Evolutionary conservation across 768 basidiomycete species (phyloP).

Genomic region (Lactifluus pinguis): DNA sequence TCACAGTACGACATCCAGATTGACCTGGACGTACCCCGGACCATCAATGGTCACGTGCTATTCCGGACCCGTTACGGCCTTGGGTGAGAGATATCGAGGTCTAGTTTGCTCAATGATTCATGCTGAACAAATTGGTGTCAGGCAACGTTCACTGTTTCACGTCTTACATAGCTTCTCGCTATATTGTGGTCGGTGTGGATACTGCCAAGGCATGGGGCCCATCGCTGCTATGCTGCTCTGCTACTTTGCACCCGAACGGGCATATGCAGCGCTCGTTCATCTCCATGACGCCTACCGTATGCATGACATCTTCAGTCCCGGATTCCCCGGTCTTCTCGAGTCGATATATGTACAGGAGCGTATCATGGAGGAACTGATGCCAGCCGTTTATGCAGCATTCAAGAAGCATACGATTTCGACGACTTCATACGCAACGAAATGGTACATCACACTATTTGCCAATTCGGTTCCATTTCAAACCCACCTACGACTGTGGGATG

Average conservation of each 20-base stretch:
- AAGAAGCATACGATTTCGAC: conserved; percentile 85
- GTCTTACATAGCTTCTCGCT: conserved; percentile 89
- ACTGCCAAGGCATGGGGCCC: conserved; percentile 98
- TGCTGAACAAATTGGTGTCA: conserved; percentile 24
- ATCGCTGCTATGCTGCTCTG: conserved; percentile 91
- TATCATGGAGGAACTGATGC: conserved; percentile 80
- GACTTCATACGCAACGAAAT: conserved; percentile 94
- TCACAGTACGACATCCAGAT: conserved; percentile 94
- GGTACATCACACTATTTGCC: conserved; percentile 98
- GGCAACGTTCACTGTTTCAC: conserved; percentile 92
- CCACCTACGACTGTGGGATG: conserved; percentile 93
- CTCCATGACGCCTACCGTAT: conserved; percentile 83
- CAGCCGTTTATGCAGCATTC: conserved; percentile 79
- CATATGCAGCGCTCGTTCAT: conserved; percentile 76
- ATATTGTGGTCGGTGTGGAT: conserved; percentile 78
- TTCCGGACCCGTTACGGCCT: conserved; percentile 94
- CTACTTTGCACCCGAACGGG: conserved; percentile 87
- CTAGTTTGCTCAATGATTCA: background rate
- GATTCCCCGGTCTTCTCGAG: conserved; percentile 93
- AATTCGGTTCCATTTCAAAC: conserved; percentile 95
- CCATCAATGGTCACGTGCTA: conserved; percentile 89
- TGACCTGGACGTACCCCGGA: conserved; percentile 94
- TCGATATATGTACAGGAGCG: conserved; percentile 95
- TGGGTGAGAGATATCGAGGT: conserved; percentile 48
- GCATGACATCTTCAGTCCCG: conserved; percentile 84